Conservation (phyloP, 2,329 filamentous ascomycete genomes). For the Phaeomoniella chlamydospora region DNA sequence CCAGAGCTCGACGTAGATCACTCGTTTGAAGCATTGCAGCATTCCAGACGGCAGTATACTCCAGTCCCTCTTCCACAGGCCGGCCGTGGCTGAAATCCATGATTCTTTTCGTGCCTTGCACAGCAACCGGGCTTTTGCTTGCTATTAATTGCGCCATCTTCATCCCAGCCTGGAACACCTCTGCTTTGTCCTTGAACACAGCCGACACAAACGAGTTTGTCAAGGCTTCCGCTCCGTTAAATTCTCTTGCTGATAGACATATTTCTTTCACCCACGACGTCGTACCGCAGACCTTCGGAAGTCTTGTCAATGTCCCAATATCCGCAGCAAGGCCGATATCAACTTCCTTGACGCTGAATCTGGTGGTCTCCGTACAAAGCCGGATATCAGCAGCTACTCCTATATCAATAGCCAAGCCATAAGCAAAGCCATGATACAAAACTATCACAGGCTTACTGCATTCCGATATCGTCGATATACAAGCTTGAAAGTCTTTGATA, state of each 20-base stretch:
- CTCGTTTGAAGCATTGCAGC: slow-evolving; percentile 64
- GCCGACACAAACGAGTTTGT: slow-evolving; percentile 27
- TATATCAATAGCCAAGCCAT: slow-evolving; percentile 63
- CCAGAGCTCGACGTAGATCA: slow-evolving; percentile 60
- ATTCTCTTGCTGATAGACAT: slow-evolving; percentile 25
- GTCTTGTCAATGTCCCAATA: slow-evolving; percentile 28
- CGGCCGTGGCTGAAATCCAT: slow-evolving; percentile 72
- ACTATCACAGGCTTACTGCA: slow-evolving; percentile 88
- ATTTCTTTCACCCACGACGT: slow-evolving; percentile 35
- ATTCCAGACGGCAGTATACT: slow-evolving; percentile 83
- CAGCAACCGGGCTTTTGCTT: slow-evolving; percentile 73
- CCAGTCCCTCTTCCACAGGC: slow-evolving; percentile 62
- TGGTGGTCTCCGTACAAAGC: slow-evolving; percentile 19
- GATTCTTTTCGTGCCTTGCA: slow-evolving; percentile 76
- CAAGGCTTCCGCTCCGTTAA: slow-evolving; percentile 28
- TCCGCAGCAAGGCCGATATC: slow-evolving; percentile 35
- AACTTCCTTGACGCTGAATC: slow-evolving; percentile 32
- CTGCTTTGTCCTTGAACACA: slow-evolving; percentile 34
- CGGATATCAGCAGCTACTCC: slow-evolving; percentile 27
- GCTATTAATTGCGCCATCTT: slow-evolving; percentile 53
- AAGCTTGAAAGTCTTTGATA: slow-evolving; percentile 67
- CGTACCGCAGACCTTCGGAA: slow-evolving; percentile 30
- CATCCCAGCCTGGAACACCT: slow-evolving; percentile 47
- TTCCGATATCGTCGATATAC: slow-evolving; percentile 60
- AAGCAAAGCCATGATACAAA: slow-evolving; percentile 63